A percentile compares a stretch with the other conserved stretches of the same genome.
Conservation (phyloP, 2,329 filamentous ascomycete species). For the Onygena corvina region DNA sequence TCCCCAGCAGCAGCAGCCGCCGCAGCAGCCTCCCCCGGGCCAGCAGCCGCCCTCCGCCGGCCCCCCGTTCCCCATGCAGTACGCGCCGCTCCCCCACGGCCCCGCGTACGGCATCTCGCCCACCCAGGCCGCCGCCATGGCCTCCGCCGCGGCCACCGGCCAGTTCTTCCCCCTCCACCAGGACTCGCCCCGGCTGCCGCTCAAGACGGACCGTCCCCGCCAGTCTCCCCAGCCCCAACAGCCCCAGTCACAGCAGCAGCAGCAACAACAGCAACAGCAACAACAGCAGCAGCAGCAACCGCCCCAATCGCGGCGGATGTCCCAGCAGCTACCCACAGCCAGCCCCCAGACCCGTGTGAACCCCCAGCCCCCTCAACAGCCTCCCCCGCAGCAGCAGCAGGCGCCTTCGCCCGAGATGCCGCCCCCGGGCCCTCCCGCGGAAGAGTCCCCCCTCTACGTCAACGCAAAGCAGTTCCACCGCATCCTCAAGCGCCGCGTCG, state of each 20-base stretch:
- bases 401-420: constrained; percentile 42
- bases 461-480: constrained; percentile 98
- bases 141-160: constrained; percentile 80
- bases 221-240: constrained; percentile 55
- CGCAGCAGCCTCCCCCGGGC: constrained; percentile 44
- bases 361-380: constrained; percentile 48
- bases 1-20: constrained; percentile 48
- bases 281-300: constrained; percentile 23
- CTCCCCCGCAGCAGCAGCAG: constrained; percentile 38
- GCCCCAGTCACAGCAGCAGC: constrained; percentile 30
- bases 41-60: constrained; percentile 73
- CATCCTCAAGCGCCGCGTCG: constrained; percentile 86
- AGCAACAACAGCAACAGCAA: constrained; percentile 28
- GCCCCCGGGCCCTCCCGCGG: constrained; percentile 49
- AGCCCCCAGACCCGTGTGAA: constrained; percentile 56
- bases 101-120: constrained; percentile 62
- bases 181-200: constrained; percentile 66
- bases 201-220: constrained; percentile 65
- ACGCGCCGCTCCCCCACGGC: constrained; percentile 78
- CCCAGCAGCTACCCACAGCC: constrained; percentile 45
- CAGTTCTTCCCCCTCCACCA: constrained; percentile 64
- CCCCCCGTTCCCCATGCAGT: no score
- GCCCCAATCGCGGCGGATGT: constrained; percentile 58
- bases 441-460: constrained; percentile 92
- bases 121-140: constrained; percentile 86